phyloP scores from a whole-genome alignment of 2,329 filamentous ascomycete species.

The Monascus ruber region DNA sequence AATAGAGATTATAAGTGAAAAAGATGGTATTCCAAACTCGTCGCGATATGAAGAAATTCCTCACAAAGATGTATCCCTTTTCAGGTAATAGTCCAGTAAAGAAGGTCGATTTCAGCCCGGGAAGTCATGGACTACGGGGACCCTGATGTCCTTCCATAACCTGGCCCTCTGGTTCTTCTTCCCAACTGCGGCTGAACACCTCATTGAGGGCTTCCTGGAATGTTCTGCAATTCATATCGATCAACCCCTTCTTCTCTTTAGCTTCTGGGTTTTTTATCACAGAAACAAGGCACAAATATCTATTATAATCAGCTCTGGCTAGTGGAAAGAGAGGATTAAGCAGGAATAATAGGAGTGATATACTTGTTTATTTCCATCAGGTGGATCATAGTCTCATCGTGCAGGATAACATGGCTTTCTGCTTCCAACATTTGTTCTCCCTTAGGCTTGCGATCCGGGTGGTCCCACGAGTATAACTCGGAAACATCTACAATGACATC shows the following conservation, averaged over 20 bases:
- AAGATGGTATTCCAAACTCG: too few species aligned
- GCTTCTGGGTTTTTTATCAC: conserved; percentile 55
- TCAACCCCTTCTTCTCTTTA: conserved; percentile 51
- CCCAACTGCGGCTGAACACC: conserved; percentile 45
- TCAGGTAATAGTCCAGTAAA: too few species aligned
- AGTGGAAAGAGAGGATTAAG: not conserved
- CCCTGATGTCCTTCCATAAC: not conserved
- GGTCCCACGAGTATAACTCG: conserved; percentile 78
- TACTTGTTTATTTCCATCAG: conserved; percentile 57
- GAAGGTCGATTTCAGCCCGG: too few species aligned
- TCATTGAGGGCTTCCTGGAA: conserved; percentile 53
- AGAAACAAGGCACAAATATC: conserved; percentile 53
- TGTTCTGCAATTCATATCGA: conserved; percentile 56
- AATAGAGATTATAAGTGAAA: too few species aligned
- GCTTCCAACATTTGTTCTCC: conserved; percentile 42
- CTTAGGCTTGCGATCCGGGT: conserved; percentile 29
- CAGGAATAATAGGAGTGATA: conserved; percentile 10
- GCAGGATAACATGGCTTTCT: conserved; percentile 52
- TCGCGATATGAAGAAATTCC: too few species aligned
- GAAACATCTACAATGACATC: conserved; percentile 96
- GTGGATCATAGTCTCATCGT: conserved; percentile 53
- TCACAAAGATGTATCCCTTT: too few species aligned
- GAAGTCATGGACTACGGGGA: too few species aligned
- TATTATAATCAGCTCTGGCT: conserved; percentile 18
- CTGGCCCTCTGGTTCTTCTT: conserved; percentile 24